phyloP scores from a whole-genome alignment of 208 protist genomes.

The Leishmania lainsoni region DNA sequence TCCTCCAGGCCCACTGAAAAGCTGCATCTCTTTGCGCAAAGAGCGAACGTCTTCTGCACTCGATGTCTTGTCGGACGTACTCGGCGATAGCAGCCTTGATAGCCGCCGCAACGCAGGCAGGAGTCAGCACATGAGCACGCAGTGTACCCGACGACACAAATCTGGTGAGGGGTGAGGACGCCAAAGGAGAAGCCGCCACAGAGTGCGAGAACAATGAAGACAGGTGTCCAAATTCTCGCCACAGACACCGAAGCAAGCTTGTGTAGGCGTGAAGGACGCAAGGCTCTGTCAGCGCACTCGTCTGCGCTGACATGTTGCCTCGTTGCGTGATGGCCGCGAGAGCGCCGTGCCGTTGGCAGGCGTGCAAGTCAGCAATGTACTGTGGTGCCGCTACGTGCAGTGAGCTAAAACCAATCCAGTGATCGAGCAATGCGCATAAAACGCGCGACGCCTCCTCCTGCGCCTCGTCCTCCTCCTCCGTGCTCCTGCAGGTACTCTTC shows the following conservation, averaged over 20 bases:
- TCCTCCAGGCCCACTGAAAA: background rate
- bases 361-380: conserved; percentile 4
- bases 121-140: conserved; percentile 6
- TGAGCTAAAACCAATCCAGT: conserved; percentile 19
- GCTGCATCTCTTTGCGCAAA: background rate
- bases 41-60: conserved; percentile 9
- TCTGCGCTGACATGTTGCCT: background rate
- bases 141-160: background rate
- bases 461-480: background rate
- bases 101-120: background rate
- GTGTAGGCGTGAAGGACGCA: conserved; percentile 24
- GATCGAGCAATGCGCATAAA: conserved; percentile 4
- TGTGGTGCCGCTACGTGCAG: conserved; percentile 6
- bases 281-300: conserved; percentile 11
- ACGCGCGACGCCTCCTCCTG: conserved; percentile 1
- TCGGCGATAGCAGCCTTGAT: conserved; percentile 5
- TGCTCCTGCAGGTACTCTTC: background rate
- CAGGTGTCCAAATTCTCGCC: conserved; percentile 1
- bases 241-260: conserved; percentile 11
- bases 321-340: background rate
- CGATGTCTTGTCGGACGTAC: conserved; percentile 8
- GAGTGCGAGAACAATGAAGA: background rate
- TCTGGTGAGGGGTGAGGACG: background rate
- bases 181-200: background rate
- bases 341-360: background rate